Evolutionary conservation across 768 basidiomycete genomes (phyloP).

Genomic region (Russula olivacea): DNA sequence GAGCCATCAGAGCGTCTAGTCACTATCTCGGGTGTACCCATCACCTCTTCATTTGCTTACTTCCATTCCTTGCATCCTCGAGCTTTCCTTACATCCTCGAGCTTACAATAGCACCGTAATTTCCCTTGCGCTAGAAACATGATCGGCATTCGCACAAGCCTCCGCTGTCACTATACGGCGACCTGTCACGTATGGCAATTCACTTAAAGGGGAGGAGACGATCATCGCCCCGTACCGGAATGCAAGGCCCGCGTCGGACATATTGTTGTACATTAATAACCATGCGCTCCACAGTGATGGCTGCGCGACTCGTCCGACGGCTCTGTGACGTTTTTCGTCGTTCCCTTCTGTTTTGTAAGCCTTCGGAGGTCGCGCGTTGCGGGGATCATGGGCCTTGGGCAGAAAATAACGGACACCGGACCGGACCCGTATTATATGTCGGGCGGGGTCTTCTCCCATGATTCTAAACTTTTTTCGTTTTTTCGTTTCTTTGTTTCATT

Average conservation of each 20-base stretch:
- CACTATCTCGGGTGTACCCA: background rate
- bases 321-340: background rate
- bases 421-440: background rate
- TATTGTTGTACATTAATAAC: background rate
- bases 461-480: background rate
- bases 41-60: background rate
- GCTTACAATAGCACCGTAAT: background rate
- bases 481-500: background rate
- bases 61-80: constrained; percentile 1
- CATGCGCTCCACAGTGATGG: background rate
- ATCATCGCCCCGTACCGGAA: background rate
- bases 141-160: background rate
- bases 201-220: too few species aligned
- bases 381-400: background rate
- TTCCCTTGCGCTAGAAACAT: background rate
- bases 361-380: constrained; percentile 6
- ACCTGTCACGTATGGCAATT: background rate
- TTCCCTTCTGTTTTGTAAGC: constrained; percentile 1
- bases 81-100: background rate
- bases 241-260: background rate
- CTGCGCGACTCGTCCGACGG: background rate
- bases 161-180: background rate
- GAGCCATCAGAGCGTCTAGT: background rate
- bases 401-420: background rate
- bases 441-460: too few species aligned